Percentiles rank a stretch among this genome's conserved stretches.
Conservation (phyloP, 1,139 yeast genomes). For the Candida sp. region DNA sequence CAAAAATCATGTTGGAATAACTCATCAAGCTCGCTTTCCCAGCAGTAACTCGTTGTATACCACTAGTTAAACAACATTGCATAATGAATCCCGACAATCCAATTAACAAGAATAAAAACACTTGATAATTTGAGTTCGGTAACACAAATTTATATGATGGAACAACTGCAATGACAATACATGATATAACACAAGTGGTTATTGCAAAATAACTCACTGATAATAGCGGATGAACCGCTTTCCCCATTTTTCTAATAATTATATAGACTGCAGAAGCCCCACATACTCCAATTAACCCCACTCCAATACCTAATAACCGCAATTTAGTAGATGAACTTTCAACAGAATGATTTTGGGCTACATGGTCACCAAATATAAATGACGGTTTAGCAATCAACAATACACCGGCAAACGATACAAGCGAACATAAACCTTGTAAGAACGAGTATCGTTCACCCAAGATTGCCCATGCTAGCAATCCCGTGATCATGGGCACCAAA, state of each 20-base stretch:
- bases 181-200: conserved; percentile 53
- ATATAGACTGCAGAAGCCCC: conserved; percentile 75
- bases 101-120: conserved; percentile 58
- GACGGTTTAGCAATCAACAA: conserved; percentile 78
- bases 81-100: conserved; percentile 80
- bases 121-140: conserved; percentile 59
- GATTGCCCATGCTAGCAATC: conserved; percentile 66
- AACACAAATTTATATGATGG: conserved; percentile 60
- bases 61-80: conserved; percentile 79
- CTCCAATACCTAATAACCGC: conserved; percentile 54
- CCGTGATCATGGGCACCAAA: conserved; percentile 74
- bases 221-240: conserved; percentile 72
- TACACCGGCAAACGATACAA: conserved; percentile 72
- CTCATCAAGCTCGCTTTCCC: conserved; percentile 73
- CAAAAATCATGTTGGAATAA: conserved; percentile 76
- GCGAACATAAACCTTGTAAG: conserved; percentile 66
- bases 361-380: conserved; percentile 54
- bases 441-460: conserved; percentile 66
- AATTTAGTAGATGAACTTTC: conserved; percentile 40
- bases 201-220: conserved; percentile 77
- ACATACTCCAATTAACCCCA: conserved; percentile 66
- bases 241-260: conserved; percentile 70
- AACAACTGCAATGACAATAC: conserved; percentile 47
- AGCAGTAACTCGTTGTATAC: conserved; percentile 80
- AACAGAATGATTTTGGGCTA: conserved; percentile 27